A percentile compares a stretch with the other conserved stretches of the same genome.
These are phyloP conservation scores for Colletotrichum spaethianum DNA, from an alignment of 2,329 filamentous ascomycete species.

Conservation along the genomic window DNA sequence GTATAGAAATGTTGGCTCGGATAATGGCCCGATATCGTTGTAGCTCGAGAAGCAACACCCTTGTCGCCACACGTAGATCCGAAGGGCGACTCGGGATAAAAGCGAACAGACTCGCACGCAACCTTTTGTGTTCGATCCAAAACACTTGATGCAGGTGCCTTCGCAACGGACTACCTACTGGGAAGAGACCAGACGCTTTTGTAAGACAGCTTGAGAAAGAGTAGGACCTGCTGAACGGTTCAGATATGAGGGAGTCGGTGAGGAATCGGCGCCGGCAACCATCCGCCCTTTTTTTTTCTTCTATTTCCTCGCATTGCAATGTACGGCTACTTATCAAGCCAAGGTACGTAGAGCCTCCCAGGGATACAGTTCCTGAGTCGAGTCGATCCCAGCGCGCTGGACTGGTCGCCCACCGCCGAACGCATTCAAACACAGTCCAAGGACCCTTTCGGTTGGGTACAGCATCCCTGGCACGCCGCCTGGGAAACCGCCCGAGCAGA, in stretches of 20 bases:
- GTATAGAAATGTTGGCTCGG: constrained; percentile 32
- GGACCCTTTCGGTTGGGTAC: constrained; percentile 21
- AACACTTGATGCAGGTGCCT: background rate
- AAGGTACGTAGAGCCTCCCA: constrained; percentile 7
- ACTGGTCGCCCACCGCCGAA: background rate
- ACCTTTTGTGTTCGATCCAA: background rate
- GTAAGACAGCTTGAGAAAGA: background rate
- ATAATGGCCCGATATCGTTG: constrained; percentile 39
- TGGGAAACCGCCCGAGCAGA: background rate
- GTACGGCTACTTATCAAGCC: background rate
- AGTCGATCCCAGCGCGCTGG: background rate
- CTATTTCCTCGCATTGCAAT: background rate
- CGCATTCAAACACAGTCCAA: background rate
- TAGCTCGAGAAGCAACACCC: constrained; percentile 29
- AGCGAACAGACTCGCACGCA: constrained; percentile 15
- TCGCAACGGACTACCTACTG: background rate
- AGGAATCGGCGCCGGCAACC: constrained; percentile 10
- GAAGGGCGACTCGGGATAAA: constrained; percentile 24
- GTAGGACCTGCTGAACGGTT: background rate
- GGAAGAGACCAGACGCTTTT: background rate
- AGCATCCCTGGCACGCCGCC: constrained; percentile 2
- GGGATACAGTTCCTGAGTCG: constrained; percentile 7
- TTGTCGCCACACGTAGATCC: constrained; percentile 36
- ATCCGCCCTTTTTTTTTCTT: background rate
- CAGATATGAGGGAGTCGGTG: constrained; percentile 22